These are phyloP conservation scores for Aaosphaeria arxii DNA, from an alignment of 2,329 filamentous ascomycete species.

Conservation along the genomic window DNA sequence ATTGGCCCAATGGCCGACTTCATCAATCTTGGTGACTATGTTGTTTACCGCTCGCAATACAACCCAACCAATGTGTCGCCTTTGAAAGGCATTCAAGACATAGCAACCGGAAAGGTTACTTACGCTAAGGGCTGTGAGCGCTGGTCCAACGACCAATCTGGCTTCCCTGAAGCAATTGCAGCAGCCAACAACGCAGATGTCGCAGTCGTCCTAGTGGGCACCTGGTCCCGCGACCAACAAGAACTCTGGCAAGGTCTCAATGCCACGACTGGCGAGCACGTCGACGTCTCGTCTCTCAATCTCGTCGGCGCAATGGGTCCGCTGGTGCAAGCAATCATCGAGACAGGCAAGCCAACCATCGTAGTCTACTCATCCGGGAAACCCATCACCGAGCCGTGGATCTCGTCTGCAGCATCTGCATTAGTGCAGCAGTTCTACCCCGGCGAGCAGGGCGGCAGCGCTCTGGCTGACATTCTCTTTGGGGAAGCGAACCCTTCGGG, in stretches of 20 bases:
- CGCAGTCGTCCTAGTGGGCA: conserved; percentile 71
- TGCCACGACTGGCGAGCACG: conserved; percentile 72
- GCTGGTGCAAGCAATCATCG: conserved; percentile 65
- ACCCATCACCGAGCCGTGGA: conserved; percentile 71
- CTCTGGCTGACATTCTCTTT: conserved; percentile 61
- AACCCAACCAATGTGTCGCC: conserved; percentile 62
- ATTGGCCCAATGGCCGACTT: conserved; percentile 74
- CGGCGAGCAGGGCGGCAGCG: conserved; percentile 65
- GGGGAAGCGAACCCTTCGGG: conserved; percentile 65
- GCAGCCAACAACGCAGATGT: conserved; percentile 66
- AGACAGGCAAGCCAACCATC: conserved; percentile 64
- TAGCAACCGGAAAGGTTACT: conserved; percentile 56
- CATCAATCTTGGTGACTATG: conserved; percentile 75
- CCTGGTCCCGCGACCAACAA: conserved; percentile 70
- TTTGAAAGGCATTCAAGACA: conserved; percentile 64
- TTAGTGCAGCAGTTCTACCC: conserved; percentile 75
- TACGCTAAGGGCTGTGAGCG: conserved; percentile 70
- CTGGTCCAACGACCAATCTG: conserved; percentile 68
- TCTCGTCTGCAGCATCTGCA: conserved; percentile 61
- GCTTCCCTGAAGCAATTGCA: conserved; percentile 64
- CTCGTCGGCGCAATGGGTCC: conserved; percentile 69
- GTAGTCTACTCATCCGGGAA: conserved; percentile 69
- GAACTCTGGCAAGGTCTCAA: conserved; percentile 70
- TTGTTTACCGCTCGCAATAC: conserved; percentile 62
- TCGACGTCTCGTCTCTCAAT: conserved; percentile 62